Base-by-base conservation (phyloP, 2,329 filamentous ascomycete genomes). In the Bimuria novae-zelandiae region DNA sequence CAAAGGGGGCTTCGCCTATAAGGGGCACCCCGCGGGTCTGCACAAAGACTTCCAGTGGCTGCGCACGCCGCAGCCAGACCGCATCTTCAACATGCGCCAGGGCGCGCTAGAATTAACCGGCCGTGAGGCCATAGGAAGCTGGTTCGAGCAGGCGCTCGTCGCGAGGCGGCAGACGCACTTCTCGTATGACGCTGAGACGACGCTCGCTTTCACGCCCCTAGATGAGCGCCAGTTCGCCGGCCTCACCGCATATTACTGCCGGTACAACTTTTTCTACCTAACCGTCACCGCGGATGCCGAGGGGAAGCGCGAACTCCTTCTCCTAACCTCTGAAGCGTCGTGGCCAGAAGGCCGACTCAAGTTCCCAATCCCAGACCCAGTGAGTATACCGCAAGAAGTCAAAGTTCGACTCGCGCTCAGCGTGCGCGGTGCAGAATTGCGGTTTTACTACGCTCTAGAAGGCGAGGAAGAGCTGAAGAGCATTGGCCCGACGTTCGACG, bases 231-330 rank as follows among this genome's bases (percentile, higher is more conserved):
- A 85, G 58, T 86, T 84, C 54, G 84, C 84, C 0, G 84, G 84
- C 0, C 71, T 87, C 7, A 82, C 81, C 11, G 82, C 82, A 0
- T 87, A 87, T 68, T 87, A 87, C 71, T 83, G 80, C 63, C 82
- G 84, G 3, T 86, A 77, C 72, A 87, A 87, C 69, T 87, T 86
- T 70, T 86, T 85, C 74, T 87, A 86, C 59, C 75, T 87, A 5
- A 78, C 82, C 0, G 80, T 87, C 1, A 83, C 83, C 2, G 83
- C 83, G 0, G 72, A 83, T 60, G 72, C 79, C 0, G 79, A 84
- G 49, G 83, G 83, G 0, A 73, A 80, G 55, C 78, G 84, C 8
- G 84, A 87, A 66, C 73, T 87, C 7, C 76, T 84, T 14, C 78
- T 86, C 51, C 68, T 84, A 64, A 77, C 75, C 17, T 85, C 83